Conservation (phyloP, 1,139 yeast species). For the Debaryomyces nepalensis region DNA sequence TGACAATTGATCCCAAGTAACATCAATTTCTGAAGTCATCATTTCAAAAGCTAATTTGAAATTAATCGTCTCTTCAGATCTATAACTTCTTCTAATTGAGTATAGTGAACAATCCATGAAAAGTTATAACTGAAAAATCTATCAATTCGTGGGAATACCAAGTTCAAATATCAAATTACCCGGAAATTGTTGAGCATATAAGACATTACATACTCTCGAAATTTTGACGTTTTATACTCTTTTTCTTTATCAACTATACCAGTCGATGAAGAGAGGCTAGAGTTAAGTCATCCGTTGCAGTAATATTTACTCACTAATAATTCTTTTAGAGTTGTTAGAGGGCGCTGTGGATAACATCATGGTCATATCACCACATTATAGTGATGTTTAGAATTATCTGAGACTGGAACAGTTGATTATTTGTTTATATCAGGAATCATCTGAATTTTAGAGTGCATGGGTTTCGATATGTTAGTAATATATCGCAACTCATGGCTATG, state of each 20-base stretch:
- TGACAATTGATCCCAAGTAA: slow-evolving; percentile 31
- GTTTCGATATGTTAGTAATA: no score
- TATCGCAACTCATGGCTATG: no score
- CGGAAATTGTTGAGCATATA: slow-evolving; percentile 14
- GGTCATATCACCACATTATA: slow-evolving; percentile 38
- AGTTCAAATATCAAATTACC: slow-evolving; percentile 15
- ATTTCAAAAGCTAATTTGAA: slow-evolving; percentile 8
- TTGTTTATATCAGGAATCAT: not conserved
- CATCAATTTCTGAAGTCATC: slow-evolving; percentile 12
- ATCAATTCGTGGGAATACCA: slow-evolving; percentile 4
- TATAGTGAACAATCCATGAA: slow-evolving; percentile 1
- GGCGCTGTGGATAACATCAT: slow-evolving; percentile 42
- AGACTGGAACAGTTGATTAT: slow-evolving; percentile 29
- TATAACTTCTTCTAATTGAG: not conserved
- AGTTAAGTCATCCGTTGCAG: slow-evolving; percentile 48
- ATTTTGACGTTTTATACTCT: not conserved
- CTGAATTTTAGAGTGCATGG: no score
- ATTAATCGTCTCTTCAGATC: slow-evolving; percentile 3
- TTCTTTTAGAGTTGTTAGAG: slow-evolving; percentile 16
- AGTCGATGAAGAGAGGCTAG: slow-evolving; percentile 65
- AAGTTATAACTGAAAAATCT: slow-evolving; percentile 1
- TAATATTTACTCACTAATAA: slow-evolving; percentile 24
- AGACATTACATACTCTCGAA: no score
- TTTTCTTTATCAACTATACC: slow-evolving; percentile 61
- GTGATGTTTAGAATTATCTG: slow-evolving; percentile 35